Conservation (phyloP, 164 flowering plant species). For the Vitis cinerea region DNA sequence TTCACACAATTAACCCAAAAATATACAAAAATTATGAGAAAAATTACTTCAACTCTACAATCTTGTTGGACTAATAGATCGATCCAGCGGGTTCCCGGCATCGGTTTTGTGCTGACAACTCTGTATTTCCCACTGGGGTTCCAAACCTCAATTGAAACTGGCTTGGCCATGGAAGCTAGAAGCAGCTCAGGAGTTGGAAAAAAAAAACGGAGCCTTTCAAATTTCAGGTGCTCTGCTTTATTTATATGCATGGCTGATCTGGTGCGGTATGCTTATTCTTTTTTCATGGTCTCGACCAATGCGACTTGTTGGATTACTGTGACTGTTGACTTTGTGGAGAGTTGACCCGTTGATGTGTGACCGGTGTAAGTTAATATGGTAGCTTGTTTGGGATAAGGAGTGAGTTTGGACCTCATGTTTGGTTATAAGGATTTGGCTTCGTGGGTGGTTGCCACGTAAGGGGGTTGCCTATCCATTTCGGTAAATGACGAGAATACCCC, state of each 20-base stretch:
- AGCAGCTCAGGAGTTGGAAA: not conserved
- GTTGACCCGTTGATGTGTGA: not conserved
- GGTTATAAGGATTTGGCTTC: not conserved
- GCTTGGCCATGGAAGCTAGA: constrained; percentile 62
- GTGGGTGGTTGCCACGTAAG: no score
- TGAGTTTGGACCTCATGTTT: constrained; percentile 3
- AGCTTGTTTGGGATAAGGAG: not conserved
- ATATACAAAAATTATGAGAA: not conserved
- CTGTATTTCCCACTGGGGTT: constrained; percentile 93
- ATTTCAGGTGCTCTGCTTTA: constrained; percentile 10
- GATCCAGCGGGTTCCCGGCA: constrained; percentile 99
- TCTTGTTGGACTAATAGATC: constrained; percentile 79
- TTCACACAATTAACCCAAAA: not conserved
- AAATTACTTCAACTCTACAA: constrained; percentile 81
- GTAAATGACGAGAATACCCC: no score
- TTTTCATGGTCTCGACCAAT: not conserved
- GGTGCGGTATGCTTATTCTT: not conserved
- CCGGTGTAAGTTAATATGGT: constrained; percentile 5
- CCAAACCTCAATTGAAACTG: constrained; percentile 82
- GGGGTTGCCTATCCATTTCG: no score
- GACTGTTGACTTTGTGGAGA: not conserved
- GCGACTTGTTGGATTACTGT: not conserved
- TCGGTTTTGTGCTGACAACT: constrained; percentile 89
- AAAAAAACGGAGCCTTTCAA: constrained; percentile 5
- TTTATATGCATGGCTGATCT: not conserved